Percentiles rank a stretch among this genome's conserved stretches.
These are phyloP conservation scores for Forsythia suspensa DNA, from an alignment of 257 asterid species.

Conservation along the genomic window DNA sequence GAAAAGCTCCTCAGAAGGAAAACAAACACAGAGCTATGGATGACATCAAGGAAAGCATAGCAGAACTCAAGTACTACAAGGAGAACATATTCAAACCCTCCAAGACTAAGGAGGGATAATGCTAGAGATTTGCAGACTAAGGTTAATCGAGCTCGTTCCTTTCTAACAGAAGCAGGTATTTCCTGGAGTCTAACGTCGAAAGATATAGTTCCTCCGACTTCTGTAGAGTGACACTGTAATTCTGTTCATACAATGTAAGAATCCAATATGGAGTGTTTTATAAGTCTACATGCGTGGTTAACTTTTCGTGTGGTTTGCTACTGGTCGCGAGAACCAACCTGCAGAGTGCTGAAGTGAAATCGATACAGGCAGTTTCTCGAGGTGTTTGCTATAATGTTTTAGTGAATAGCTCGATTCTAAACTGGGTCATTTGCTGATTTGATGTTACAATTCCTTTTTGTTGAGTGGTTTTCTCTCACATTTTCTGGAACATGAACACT, in stretches of 20 bases:
- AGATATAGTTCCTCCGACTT: background rate
- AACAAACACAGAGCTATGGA: constrained; percentile 91
- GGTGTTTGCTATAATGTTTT: background rate
- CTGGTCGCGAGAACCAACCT: background rate
- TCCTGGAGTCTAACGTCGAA: background rate
- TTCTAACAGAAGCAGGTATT: background rate
- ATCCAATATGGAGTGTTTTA: background rate
- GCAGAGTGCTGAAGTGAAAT: background rate
- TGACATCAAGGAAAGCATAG: constrained; percentile 90
- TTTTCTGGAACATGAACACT: background rate
- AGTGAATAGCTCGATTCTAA: background rate
- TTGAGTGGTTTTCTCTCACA: background rate
- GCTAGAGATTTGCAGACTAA: constrained; percentile 8
- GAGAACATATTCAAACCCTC: constrained; percentile 64
- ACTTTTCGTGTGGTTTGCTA: background rate
- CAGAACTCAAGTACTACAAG: constrained; percentile 78
- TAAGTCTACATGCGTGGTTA: background rate
- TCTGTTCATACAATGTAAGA: background rate
- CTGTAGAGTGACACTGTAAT: background rate
- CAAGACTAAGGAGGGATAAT: constrained; percentile 43
- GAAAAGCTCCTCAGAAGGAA: constrained; percentile 78
- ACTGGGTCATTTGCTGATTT: background rate
- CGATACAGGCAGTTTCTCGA: background rate
- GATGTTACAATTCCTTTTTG: background rate
- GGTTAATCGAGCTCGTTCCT: background rate